A percentile compares a stretch with the other conserved stretches of the same genome.
These are phyloP conservation scores for Boletus calvinii DNA, from an alignment of 1,284 basidiomycete species.

Conservation along the genomic window DNA sequence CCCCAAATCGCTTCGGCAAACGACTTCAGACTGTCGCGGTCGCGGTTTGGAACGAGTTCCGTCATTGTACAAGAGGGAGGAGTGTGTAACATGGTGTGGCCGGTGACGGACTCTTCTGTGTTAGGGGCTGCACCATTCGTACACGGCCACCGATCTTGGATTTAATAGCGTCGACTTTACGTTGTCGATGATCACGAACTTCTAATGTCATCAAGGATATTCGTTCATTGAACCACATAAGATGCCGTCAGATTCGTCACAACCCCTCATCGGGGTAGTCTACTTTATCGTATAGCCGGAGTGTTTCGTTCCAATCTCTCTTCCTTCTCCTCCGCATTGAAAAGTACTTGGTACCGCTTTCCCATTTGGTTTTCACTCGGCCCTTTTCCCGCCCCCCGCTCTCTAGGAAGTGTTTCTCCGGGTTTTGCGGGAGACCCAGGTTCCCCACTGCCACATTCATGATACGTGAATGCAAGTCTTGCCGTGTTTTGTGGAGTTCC, in stretches of 20 bases:
- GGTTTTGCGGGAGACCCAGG: conserved; percentile 65
- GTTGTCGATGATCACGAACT: too few species aligned
- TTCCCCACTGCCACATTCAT: conserved; percentile 60
- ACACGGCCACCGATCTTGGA: too few species aligned
- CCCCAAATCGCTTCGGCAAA: background rate
- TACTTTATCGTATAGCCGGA: conserved; percentile 75
- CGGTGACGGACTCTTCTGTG: too few species aligned
- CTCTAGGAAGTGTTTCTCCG: conserved; percentile 61
- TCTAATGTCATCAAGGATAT: too few species aligned
- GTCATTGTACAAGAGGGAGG: too few species aligned
- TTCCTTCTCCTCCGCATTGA: conserved; percentile 75
- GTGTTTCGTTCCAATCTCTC: conserved; percentile 84
- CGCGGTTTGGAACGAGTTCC: too few species aligned
- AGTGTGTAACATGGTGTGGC: too few species aligned
- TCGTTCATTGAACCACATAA: background rate
- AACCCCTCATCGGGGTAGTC: conserved; percentile 30
- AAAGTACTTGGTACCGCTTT: conserved; percentile 70
- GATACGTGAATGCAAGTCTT: conserved; percentile 58
- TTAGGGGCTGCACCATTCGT: too few species aligned
- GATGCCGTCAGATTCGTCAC: conserved; percentile 7
- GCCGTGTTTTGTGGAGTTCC: conserved; percentile 51
- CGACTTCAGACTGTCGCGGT: background rate
- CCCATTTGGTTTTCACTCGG: conserved; percentile 62
- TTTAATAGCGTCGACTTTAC: too few species aligned
- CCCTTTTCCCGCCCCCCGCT: conserved; percentile 66